A percentile compares a stretch with the other conserved stretches of the same genome.
phyloP scores from a whole-genome alignment of 768 basidiomycete genomes.

The Peribolospora kevripleyi region DNA sequence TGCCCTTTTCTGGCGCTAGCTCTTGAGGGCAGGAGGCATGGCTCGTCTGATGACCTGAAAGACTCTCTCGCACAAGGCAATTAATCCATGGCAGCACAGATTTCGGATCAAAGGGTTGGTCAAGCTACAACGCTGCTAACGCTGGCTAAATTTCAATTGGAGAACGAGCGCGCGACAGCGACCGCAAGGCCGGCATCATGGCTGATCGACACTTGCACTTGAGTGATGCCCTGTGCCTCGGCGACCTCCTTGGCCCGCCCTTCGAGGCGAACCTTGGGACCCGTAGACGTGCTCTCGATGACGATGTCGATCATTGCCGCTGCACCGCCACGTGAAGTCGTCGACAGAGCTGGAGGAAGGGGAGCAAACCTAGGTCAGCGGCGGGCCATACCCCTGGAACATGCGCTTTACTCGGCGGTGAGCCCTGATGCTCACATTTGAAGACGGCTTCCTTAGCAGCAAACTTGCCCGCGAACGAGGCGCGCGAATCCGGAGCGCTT shows the following conservation, averaged over 20 bases:
- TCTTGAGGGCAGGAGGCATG: no score
- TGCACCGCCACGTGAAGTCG: constrained; percentile 68
- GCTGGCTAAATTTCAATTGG: no score
- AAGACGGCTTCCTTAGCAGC: constrained; percentile 67
- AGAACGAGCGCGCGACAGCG: constrained; percentile 3
- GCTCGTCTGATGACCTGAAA: no score
- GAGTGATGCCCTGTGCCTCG: constrained; percentile 41
- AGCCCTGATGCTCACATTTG: constrained; percentile 1
- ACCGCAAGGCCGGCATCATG: constrained; percentile 25
- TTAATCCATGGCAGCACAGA: no score
- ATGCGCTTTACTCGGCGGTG: neutral
- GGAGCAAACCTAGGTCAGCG: neutral
- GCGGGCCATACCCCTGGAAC: neutral
- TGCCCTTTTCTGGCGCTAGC: no score
- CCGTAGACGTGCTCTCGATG: constrained; percentile 48
- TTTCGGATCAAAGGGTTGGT: no score
- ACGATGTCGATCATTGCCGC: constrained; percentile 96
- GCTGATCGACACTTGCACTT: constrained; percentile 60
- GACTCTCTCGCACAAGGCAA: no score
- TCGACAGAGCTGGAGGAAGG: constrained; percentile 81
- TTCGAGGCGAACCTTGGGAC: constrained; percentile 52
- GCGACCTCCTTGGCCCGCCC: constrained; percentile 47
- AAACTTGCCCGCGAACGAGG: constrained; percentile 94
- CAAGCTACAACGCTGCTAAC: no score
- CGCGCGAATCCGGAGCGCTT: constrained; percentile 55